Conservation (phyloP, 345 rosid species). For the Geranium brycei region DNA sequence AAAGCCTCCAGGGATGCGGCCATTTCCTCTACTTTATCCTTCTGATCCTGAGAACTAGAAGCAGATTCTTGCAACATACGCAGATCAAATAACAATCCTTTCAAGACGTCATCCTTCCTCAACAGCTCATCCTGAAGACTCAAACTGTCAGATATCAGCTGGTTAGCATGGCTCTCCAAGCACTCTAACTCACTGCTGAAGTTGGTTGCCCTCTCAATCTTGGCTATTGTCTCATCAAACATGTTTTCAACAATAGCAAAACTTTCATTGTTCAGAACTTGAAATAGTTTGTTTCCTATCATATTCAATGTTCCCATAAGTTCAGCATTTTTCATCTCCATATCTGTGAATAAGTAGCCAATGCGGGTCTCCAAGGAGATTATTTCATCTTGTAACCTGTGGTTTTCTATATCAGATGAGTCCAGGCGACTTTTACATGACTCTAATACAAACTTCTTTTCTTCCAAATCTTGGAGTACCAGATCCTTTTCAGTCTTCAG, state of each 20-base stretch:
- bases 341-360: constrained; percentile 34
- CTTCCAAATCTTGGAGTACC: constrained; percentile 37
- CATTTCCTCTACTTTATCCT: constrained; percentile 67
- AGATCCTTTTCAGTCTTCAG: constrained; percentile 22
- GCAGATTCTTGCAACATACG: constrained; percentile 87
- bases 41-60: constrained; percentile 59
- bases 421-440: constrained; percentile 19
- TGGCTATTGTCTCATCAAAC: constrained; percentile 38
- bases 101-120: constrained; percentile 72
- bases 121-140: constrained; percentile 50
- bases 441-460: constrained; percentile 28
- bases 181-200: constrained; percentile 36
- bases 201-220: constrained; percentile 26
- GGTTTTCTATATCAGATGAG: constrained; percentile 20
- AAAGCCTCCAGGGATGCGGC: constrained; percentile 45
- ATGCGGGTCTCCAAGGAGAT: constrained; percentile 34
- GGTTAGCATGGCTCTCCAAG: constrained; percentile 38
- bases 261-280: constrained; percentile 18
- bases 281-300: constrained; percentile 12
- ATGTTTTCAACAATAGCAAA: constrained; percentile 26
- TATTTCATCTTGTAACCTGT: constrained; percentile 30
- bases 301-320: constrained; percentile 20
- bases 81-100: constrained; percentile 74
- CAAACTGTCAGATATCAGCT: constrained; percentile 39
- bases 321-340: constrained; percentile 37